Conservation (phyloP, 1,284 basidiomycete species). For the Fistulina hepatica region DNA sequence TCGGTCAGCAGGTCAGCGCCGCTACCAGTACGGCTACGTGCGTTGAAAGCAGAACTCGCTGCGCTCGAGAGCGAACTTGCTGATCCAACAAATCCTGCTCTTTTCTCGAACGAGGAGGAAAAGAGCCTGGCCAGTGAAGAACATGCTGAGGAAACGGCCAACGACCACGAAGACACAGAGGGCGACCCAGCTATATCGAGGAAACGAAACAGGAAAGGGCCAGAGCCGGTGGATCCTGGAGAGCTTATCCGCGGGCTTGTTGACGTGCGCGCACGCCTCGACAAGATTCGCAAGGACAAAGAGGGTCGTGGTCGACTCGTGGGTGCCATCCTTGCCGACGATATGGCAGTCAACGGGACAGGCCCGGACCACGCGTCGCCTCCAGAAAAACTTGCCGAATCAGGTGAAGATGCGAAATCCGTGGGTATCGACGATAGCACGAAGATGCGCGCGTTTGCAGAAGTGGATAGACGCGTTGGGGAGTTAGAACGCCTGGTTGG, state of each 20-base stretch:
- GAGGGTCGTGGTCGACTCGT: slow-evolving; percentile 61
- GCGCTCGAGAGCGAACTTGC: slow-evolving; percentile 58
- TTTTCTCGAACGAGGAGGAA: slow-evolving; percentile 20
- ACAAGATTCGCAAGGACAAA: slow-evolving; percentile 52
- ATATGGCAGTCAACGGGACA: slow-evolving; percentile 13
- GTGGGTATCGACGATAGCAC: slow-evolving; percentile 24
- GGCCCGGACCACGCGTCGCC: too few species aligned
- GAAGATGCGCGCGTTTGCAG: slow-evolving; percentile 40
- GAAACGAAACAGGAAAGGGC: slow-evolving; percentile 34
- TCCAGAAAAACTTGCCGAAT: slow-evolving; percentile 6
- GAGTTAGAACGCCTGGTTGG: slow-evolving; percentile 75
- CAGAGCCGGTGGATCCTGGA: slow-evolving; percentile 56
- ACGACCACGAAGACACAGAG: slow-evolving; percentile 13
- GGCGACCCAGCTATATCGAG: background rate
- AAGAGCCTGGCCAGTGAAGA: background rate
- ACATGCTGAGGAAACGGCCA: background rate
- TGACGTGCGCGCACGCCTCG: slow-evolving; percentile 56
- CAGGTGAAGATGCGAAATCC: background rate
- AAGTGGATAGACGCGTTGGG: slow-evolving; percentile 72
- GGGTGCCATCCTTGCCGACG: slow-evolving; percentile 39
- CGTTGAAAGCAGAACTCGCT: slow-evolving; percentile 52
- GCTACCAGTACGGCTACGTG: slow-evolving; percentile 49
- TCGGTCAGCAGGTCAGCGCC: slow-evolving; percentile 31
- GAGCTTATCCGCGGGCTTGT: slow-evolving; percentile 66
- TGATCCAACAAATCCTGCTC: slow-evolving; percentile 58